Evolutionary conservation across 2,329 filamentous ascomycete genomes (phyloP).

Genomic region (Leptosphaerulina australis): DNA sequence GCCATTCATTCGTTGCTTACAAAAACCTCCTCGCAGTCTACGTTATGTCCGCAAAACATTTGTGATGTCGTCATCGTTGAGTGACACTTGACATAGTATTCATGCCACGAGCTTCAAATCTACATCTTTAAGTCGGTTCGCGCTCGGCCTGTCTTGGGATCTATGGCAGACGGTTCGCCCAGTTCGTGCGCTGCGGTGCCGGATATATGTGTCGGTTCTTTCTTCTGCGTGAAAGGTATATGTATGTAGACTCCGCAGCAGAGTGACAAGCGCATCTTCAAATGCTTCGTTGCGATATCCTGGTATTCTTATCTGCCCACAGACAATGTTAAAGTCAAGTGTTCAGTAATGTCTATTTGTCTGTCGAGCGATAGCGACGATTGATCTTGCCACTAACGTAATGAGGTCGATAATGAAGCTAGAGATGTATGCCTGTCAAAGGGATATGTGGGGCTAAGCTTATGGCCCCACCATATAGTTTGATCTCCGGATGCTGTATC

Average conservation of each 20-base stretch:
- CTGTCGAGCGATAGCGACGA: not conserved
- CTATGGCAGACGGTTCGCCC: conserved; percentile 5
- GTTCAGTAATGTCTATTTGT: no score
- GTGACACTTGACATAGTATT: not conserved
- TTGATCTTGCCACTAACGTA: no score
- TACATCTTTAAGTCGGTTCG: conserved; percentile 9
- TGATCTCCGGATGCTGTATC: conserved; percentile 17
- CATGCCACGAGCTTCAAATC: not conserved
- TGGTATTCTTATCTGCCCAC: not conserved
- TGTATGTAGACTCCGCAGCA: conserved; percentile 16
- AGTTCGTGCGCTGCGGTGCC: conserved; percentile 16
- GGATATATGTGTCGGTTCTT: conserved; percentile 11
- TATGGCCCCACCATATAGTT: conserved; percentile 36
- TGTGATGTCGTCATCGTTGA: conserved; percentile 11
- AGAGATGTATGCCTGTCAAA: not conserved
- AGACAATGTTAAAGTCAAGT: not conserved
- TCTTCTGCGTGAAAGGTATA: conserved; percentile 10
- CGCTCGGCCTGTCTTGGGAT: conserved; percentile 11
- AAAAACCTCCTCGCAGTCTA: conserved; percentile 3
- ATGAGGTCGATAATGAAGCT: not conserved
- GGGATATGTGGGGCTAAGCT: conserved; percentile 6
- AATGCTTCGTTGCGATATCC: not conserved
- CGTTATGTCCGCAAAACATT: conserved; percentile 10
- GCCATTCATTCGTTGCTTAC: conserved; percentile 18
- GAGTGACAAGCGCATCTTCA: conserved; percentile 15